These are phyloP conservation scores for Ceratonia siliqua DNA, from an alignment of 306 rosid genomes.

Conservation along the genomic window DNA sequence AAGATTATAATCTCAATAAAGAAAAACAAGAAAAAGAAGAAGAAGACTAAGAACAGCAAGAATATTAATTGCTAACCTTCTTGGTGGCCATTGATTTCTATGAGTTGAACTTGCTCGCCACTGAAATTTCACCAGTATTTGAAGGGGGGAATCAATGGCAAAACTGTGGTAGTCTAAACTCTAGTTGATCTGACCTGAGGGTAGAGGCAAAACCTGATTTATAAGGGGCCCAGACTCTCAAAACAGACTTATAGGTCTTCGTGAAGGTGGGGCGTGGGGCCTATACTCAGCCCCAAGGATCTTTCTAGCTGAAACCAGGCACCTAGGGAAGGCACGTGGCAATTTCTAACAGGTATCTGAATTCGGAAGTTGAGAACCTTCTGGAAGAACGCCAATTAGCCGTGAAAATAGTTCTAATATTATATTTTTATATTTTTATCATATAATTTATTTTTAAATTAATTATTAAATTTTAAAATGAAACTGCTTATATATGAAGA, in stretches of 20 bases:
- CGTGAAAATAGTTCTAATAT: too few species aligned
- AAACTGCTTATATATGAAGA: too few species aligned
- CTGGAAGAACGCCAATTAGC: background rate
- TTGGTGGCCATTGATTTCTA: constrained; percentile 40
- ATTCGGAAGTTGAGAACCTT: constrained; percentile 12
- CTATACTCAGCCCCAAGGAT: constrained; percentile 21
- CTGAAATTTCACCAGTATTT: background rate
- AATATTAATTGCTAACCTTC: constrained; percentile 35
- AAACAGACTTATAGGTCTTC: constrained; percentile 9
- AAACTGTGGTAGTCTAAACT: background rate
- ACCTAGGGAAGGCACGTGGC: constrained; percentile 52
- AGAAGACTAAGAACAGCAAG: background rate
- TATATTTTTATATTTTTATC: too few species aligned
- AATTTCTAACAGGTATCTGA: background rate
- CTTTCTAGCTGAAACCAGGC: constrained; percentile 41
- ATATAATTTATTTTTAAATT: too few species aligned
- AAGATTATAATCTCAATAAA: background rate
- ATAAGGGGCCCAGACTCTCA: background rate
- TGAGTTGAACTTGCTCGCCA: background rate
- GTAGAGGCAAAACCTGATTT: background rate
- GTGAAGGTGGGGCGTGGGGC: constrained; percentile 17
- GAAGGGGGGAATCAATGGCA: too few species aligned
- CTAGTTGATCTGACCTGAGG: background rate
- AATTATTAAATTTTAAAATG: too few species aligned
- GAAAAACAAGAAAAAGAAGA: background rate